Percentiles rank a stretch among this genome's conserved stretches.
Evolutionary conservation across 176 grass and related monocot genomes (phyloP).

Genomic region (barley (Hordeum vulgare)): MorexV3_pseudomolecules_assembly NC_058519.1:644177709-644178208

Average conservation of each 20-base stretch:
- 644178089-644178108: conserved; percentile 3
- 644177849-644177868: not conserved
- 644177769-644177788: too few species aligned
- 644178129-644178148: not conserved
- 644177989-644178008: too few species aligned
- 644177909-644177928: conserved; percentile 16
- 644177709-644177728: too few species aligned
- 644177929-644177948: conserved; percentile 21
- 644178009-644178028: too few species aligned
- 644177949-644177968: too few species aligned
- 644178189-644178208: not conserved
- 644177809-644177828: too few species aligned
- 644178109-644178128: conserved; percentile 26
- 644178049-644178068: not conserved
- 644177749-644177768: too few species aligned
- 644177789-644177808: too few species aligned
- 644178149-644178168: not conserved
- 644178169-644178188: conserved; percentile 24
- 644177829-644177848: not conserved
- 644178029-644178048: too few species aligned
- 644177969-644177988: too few species aligned
- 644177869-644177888: not conserved
- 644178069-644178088: conserved; percentile 17
- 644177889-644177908: not conserved
- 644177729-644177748: too few species aligned